phyloP scores from a whole-genome alignment of 306 rosid genomes.

The Datisca glomerata region DNA sequence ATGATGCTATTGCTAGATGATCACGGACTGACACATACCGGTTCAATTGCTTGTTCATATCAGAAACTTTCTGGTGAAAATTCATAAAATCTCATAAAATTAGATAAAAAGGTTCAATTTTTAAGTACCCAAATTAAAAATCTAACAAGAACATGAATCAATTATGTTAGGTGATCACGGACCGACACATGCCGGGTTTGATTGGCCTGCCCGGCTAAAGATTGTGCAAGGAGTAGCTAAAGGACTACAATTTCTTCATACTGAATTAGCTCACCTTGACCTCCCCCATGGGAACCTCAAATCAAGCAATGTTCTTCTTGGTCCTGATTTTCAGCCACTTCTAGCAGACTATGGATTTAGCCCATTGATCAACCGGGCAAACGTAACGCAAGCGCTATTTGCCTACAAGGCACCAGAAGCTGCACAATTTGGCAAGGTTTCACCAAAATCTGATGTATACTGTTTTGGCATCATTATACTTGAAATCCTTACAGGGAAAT shows the following conservation, averaged over 20 bases:
- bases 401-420: conserved; percentile 70
- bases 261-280: conserved; percentile 18
- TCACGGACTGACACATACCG: conserved; percentile 39
- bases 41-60: too few species aligned
- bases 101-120: too few species aligned
- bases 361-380: conserved; percentile 27
- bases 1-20: too few species aligned
- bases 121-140: too few species aligned
- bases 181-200: conserved; percentile 35
- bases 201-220: conserved; percentile 53
- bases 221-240: conserved; percentile 54
- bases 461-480: conserved; percentile 68
- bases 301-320: conserved; percentile 63
- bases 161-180: conserved; percentile 64
- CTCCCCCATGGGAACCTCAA: conserved; percentile 85
- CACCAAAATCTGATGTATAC: conserved; percentile 53
- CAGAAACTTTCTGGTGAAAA: too few species aligned
- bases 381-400: conserved; percentile 25
- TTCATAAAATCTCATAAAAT: too few species aligned
- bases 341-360: conserved; percentile 48
- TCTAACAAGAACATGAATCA: too few species aligned
- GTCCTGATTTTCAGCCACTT: conserved; percentile 43
- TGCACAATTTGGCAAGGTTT: conserved; percentile 21
- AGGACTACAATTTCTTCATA: conserved; percentile 52
- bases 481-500: conserved; percentile 64